Base-by-base conservation (phyloP, 2,329 filamentous ascomycete species). In the Paraphaeosphaeria minitans region DNA sequence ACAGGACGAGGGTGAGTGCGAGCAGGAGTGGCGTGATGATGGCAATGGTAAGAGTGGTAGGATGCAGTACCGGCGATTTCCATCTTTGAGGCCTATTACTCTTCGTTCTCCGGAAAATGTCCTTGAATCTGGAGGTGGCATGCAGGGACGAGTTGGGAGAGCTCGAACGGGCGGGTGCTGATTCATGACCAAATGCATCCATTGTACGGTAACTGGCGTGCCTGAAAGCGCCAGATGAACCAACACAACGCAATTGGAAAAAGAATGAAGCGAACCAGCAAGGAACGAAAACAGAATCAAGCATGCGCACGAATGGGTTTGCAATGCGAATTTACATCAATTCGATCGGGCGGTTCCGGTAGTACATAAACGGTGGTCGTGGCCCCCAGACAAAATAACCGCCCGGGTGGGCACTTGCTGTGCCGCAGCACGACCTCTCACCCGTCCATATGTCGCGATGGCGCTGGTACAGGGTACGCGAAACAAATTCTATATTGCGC, bases 1-100 rank as follows among this genome's bases (percentile, higher is more conserved):
- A 64, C 0, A 78, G 63, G 56, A 85, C 83, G 0, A 87, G 69
- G 0, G 79, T 57, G 0, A 71, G 67, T 0, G 83, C 81, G 0
- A 87, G 60, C 0, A 55, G 39, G 56, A 66, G 33, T 35, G 58
- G 66, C 7, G 65, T 42, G 0, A 62, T 2, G 6, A 66, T 62
- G 0, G 66, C 59, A 1, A 63, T 3, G 4, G 65, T 42, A 1
- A 74, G 53, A 0, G 65, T 45, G 2, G 55, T 50, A 0, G 65
- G 48, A 6, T 66, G 66, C 14, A 69, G 60, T 4, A 67, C 65
- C 10, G 48, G 27, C 13, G 68, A 66, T 27, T 63, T 69, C 70
- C 70, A 73, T 47, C 13, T 22, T 33, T 29, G 51, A 6, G 21
- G 41, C 19, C n/a, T 10, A 16, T 19, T 47, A 29, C 29, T 53